Conservation (phyloP, 1,284 basidiomycete species). For the Ganoderma sinense region DNA sequence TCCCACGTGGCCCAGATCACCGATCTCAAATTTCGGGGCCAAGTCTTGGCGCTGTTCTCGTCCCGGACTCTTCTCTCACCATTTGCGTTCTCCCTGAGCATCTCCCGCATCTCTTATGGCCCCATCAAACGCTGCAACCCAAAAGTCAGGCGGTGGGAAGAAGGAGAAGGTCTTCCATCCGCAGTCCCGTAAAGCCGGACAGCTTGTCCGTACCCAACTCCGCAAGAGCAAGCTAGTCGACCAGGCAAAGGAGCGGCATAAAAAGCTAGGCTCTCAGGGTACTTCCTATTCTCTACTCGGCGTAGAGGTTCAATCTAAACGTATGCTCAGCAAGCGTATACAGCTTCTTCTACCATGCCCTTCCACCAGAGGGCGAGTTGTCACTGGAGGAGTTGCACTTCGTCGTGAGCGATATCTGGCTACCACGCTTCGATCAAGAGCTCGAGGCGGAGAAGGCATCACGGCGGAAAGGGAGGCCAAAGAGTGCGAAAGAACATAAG, state of each 20-base stretch:
- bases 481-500: conserved; percentile 73
- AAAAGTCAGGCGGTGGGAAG: conserved; percentile 45
- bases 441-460: conserved; percentile 68
- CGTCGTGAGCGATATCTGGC: conserved; percentile 75
- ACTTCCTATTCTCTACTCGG: conserved; percentile 16
- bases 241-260: conserved; percentile 59
- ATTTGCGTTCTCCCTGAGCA: neutral
- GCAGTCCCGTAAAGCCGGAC: conserved; percentile 82
- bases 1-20: conserved; percentile 18
- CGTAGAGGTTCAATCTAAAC: conserved; percentile 5
- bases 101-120: conserved; percentile 32
- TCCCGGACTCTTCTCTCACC: neutral
- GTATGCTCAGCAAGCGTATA: conserved; percentile 69
- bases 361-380: conserved; percentile 71
- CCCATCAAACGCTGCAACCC: conserved; percentile 35
- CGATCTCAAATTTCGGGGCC: neutral
- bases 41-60: neutral
- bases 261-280: conserved; percentile 68
- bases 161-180: conserved; percentile 85
- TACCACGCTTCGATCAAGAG: conserved; percentile 75
- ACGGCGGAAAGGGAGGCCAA: conserved; percentile 81
- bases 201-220: conserved; percentile 76
- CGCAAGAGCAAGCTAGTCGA: conserved; percentile 76
- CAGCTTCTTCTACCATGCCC: conserved; percentile 80
- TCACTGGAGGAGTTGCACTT: conserved; percentile 74